phyloP scores from a whole-genome alignment of 257 asterid species.

The Nicotiana tabacum region DNA sequence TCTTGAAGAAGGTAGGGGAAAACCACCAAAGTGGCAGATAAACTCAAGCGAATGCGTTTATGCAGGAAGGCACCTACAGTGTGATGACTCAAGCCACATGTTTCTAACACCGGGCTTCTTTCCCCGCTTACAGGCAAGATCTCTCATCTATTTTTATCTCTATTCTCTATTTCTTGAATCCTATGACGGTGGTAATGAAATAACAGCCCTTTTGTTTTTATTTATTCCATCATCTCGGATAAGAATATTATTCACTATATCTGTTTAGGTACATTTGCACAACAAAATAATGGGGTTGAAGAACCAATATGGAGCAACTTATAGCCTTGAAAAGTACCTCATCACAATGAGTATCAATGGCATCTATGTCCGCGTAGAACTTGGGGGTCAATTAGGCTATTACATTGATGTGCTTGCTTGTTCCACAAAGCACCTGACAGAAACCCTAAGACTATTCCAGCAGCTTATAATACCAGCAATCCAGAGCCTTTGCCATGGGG shows the following conservation, averaged over 20 bases:
- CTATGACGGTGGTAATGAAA: background rate
- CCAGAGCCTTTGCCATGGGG: slow-evolving; percentile 54
- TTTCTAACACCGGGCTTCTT: slow-evolving; percentile 74
- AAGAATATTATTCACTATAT: background rate
- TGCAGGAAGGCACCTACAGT: slow-evolving; percentile 68
- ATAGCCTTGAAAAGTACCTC: slow-evolving; percentile 61
- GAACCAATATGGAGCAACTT: slow-evolving; percentile 74
- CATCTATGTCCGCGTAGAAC: slow-evolving; percentile 65
- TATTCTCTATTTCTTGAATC: background rate
- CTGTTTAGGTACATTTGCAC: slow-evolving; percentile 65
- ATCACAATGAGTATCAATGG: slow-evolving; percentile 63
- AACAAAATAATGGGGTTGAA: slow-evolving; percentile 58
- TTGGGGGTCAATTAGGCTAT: slow-evolving; percentile 63
- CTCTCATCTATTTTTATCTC: background rate
- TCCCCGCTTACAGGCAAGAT: slow-evolving; percentile 73
- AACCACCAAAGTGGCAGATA: slow-evolving; percentile 57
- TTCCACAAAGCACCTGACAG: slow-evolving; percentile 67
- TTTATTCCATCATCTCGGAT: background rate
- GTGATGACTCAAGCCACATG: slow-evolving; percentile 71
- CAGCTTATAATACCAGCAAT: slow-evolving; percentile 67
- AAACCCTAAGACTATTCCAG: slow-evolving; percentile 66
- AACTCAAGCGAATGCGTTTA: slow-evolving; percentile 41
- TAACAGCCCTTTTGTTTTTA: background rate
- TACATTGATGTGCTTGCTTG: slow-evolving; percentile 70
- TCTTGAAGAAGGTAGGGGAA: slow-evolving; percentile 72